Conservation (phyloP, 306 rosid genomes). For the Herpetospermum pedunculosum region DNA sequence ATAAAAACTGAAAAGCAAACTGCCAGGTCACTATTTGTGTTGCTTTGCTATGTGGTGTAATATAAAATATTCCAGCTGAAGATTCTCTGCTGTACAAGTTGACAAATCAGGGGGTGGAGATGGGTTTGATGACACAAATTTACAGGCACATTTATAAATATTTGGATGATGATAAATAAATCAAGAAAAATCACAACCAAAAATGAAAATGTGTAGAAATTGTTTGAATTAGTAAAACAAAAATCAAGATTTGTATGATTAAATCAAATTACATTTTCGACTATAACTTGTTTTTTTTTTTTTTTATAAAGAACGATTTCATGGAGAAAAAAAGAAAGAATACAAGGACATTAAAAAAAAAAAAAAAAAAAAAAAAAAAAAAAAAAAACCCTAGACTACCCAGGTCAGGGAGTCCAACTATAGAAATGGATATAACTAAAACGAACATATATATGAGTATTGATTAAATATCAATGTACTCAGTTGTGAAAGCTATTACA, state of each 20-base stretch:
- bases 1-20: neutral
- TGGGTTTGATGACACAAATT: neutral
- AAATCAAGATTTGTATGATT: neutral
- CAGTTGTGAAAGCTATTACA: neutral
- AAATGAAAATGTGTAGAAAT: neutral
- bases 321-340: too few species aligned
- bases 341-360: too few species aligned
- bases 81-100: neutral
- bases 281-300: too few species aligned
- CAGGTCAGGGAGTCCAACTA: too few species aligned
- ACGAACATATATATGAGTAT: neutral
- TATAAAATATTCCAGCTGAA: neutral
- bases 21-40: constrained; percentile 1
- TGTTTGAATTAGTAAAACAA: neutral
- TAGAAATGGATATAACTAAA: neutral
- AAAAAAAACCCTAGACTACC: too few species aligned
- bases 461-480: neutral
- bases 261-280: too few species aligned
- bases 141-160: neutral
- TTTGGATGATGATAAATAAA: neutral
- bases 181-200: neutral
- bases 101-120: neutral
- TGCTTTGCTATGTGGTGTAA: neutral
- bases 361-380: too few species aligned
- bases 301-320: too few species aligned